phyloP scores from a whole-genome alignment of 345 rosid species.

The Arabidopsis suecica region DNA sequence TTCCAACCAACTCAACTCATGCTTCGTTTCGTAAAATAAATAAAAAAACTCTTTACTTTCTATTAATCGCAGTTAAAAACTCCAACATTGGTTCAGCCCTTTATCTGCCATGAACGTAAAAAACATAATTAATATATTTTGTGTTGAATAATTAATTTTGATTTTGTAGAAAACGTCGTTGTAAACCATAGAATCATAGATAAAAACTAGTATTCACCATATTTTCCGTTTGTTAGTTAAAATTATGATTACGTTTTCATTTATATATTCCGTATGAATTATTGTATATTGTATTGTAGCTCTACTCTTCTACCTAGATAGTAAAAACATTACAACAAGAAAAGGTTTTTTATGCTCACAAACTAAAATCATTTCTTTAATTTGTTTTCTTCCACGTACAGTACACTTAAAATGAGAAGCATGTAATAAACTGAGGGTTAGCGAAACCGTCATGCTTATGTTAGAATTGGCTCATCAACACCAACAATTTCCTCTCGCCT shows the following conservation, averaged over 20 bases:
- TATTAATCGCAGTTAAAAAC: neutral
- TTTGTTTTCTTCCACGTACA: neutral
- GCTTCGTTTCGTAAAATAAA: slow-evolving; percentile 11
- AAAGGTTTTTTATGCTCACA: neutral
- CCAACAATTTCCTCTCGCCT: slow-evolving; percentile 1
- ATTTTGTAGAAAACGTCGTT: neutral
- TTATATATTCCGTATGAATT: neutral
- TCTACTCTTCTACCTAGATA: neutral
- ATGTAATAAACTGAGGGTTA: slow-evolving; percentile 20
- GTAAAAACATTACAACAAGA: neutral
- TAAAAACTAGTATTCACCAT: neutral
- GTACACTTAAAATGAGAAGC: neutral
- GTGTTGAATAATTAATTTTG: neutral
- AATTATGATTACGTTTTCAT: neutral
- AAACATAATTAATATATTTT: neutral
- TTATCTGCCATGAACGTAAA: neutral
- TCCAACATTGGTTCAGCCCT: neutral
- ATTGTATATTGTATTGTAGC: neutral
- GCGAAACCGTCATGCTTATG: slow-evolving; percentile 50
- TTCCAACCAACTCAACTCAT: neutral
- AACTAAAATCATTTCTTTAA: too few relatives aligned
- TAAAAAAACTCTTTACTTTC: neutral
- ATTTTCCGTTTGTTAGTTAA: neutral
- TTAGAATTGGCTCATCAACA: slow-evolving; percentile 43
- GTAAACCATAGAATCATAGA: too few relatives aligned